Conservation (phyloP, 2,329 filamentous ascomycete species). For the Venturia carpophila region DNA sequence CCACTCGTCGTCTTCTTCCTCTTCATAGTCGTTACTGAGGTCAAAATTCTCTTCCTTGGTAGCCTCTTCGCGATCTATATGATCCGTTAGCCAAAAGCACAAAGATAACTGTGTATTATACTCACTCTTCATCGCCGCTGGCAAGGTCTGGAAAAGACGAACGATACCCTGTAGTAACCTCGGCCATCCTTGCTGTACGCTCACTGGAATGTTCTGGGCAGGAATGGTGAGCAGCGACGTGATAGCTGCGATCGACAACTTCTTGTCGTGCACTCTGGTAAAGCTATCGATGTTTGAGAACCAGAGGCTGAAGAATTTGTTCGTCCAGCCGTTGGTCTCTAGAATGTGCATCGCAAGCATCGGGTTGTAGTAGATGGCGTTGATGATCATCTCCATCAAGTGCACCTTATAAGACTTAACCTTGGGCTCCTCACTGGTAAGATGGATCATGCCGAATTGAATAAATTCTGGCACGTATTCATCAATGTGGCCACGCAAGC, state of each 20-base stretch:
- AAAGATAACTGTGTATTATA: conserved; percentile 20
- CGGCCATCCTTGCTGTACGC: conserved; percentile 92
- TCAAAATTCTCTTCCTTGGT: conserved; percentile 75
- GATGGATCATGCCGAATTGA: conserved; percentile 75
- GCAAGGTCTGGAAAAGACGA: conserved; percentile 83
- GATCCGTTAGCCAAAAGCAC: conserved; percentile 22
- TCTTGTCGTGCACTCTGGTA: conserved; percentile 94
- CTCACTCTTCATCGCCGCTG: conserved; percentile 75
- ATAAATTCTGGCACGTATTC: conserved; percentile 85
- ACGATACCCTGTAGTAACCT: conserved; percentile 83
- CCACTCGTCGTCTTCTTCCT: conserved; percentile 69
- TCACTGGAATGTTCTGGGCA: conserved; percentile 76
- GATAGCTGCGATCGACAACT: conserved; percentile 92
- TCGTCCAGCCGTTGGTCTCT: conserved; percentile 90
- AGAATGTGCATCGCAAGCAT: conserved; percentile 74
- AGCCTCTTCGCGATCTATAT: conserved; percentile 75
- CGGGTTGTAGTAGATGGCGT: conserved; percentile 96
- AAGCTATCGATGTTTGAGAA: conserved; percentile 94
- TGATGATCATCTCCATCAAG: conserved; percentile 98
- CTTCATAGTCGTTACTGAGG: conserved; percentile 64
- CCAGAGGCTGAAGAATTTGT: conserved; percentile 98
- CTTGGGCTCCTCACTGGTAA: conserved; percentile 68
- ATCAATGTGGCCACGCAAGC: conserved; percentile 80
- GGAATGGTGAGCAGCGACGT: conserved; percentile 72
- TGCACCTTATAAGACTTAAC: conserved; percentile 93